Percentiles rank a stretch among this genome's conserved stretches.
Evolutionary conservation across 2,329 filamentous ascomycete genomes (phyloP).

Genomic region (Beauveria australis): DNA sequence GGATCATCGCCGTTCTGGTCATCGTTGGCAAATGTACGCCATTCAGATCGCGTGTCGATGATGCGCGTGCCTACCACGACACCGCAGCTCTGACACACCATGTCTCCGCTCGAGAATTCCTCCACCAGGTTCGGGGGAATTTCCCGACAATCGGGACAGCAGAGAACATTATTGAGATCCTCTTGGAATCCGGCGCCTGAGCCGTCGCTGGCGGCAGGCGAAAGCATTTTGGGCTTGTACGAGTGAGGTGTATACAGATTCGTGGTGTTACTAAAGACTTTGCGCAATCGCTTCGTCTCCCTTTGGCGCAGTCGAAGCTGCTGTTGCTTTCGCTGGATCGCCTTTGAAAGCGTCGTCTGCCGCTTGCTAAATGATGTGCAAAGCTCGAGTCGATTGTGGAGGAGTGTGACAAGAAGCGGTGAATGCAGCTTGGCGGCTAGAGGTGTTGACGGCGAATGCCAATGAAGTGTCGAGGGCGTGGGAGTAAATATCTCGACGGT

Average conservation of each 20-base stretch:
- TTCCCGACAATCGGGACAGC: slow-evolving; percentile 87
- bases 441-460: neutral
- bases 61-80: slow-evolving; percentile 84
- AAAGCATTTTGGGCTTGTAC: slow-evolving; percentile 39
- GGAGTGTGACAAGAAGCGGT: slow-evolving; percentile 57
- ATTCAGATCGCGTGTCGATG: slow-evolving; percentile 94
- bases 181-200: slow-evolving; percentile 52
- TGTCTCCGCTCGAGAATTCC: slow-evolving; percentile 85
- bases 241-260: slow-evolving; percentile 36
- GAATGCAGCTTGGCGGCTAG: slow-evolving; percentile 60
- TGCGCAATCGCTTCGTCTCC: slow-evolving; percentile 27
- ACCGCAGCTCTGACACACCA: slow-evolving; percentile 87
- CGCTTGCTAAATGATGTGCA: slow-evolving; percentile 16
- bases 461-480: neutral
- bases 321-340: slow-evolving; percentile 25
- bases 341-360: slow-evolving; percentile 12
- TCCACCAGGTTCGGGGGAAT: slow-evolving; percentile 87
- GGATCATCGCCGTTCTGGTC: slow-evolving; percentile 95
- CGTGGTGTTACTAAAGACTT: slow-evolving; percentile 31
- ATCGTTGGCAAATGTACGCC: slow-evolving; percentile 98
- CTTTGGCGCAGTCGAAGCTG: slow-evolving; percentile 26
- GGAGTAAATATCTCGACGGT: neutral
- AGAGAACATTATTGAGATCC: slow-evolving; percentile 77
- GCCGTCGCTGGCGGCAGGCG: slow-evolving; percentile 26
- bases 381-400: slow-evolving; percentile 34